Percentiles rank a stretch among this genome's conserved stretches.
Conservation (phyloP, 108 stramenopile species). For the Skeletonema menzelii region DNA sequence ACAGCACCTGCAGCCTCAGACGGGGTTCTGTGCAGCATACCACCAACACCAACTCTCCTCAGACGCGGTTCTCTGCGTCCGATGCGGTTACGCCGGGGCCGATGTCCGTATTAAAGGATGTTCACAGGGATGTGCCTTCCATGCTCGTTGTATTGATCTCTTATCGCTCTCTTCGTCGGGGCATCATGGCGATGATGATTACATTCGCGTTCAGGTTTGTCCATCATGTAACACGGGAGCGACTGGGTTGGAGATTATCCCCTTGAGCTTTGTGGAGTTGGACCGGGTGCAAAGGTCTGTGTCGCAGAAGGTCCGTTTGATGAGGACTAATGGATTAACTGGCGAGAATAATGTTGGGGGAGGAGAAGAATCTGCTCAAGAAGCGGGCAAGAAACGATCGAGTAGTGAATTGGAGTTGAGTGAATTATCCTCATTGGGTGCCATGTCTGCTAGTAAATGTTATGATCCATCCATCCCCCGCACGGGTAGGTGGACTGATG, state of each 20-base stretch:
- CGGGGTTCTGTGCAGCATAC: background rate
- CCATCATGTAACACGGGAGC: background rate
- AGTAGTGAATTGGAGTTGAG: background rate
- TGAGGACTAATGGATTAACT: background rate
- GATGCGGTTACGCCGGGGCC: conserved; percentile 25
- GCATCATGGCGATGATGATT: background rate
- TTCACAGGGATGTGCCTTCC: conserved; percentile 20
- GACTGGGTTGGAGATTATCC: conserved; percentile 3
- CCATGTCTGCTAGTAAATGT: conserved; percentile 1
- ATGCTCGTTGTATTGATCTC: conserved; percentile 43
- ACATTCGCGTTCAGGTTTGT: background rate
- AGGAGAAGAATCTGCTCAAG: background rate
- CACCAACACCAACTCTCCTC: background rate
- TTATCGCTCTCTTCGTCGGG: background rate
- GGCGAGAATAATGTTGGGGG: background rate
- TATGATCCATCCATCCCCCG: conserved; percentile 48
- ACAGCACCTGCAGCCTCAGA: background rate
- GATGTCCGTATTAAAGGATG: conserved; percentile 22
- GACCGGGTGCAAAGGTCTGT: conserved; percentile 6
- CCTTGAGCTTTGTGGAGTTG: conserved; percentile 11
- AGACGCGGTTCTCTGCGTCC: conserved; percentile 14
- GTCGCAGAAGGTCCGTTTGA: background rate
- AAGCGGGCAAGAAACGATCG: background rate
- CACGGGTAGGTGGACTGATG: conserved; percentile 87
- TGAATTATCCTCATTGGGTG: background rate